Evolutionary conservation across 2,329 filamentous ascomycete genomes (phyloP), one percentile per base, ranked within the genome.

Genomic region (Periconia sp.): DNA sequence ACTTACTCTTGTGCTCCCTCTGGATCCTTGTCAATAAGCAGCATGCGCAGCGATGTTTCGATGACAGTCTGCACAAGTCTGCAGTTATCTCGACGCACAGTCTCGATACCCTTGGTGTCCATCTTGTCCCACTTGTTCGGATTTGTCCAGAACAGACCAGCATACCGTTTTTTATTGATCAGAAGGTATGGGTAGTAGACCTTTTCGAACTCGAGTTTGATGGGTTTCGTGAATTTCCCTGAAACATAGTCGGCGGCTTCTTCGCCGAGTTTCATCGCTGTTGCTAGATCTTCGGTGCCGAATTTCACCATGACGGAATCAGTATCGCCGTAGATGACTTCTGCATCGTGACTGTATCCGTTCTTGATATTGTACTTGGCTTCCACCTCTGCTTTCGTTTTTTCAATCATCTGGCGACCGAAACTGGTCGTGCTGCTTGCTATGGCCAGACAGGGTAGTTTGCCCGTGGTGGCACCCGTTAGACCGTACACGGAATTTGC

Each of bases 271-370:
- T 89, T 92, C 94, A 99, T 99, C 19, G 92, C 89, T 60, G 94
- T 90, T 6, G 85, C 82, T 17, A 99, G 81, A 59, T 97, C 92
- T 41, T 86, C 87, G 10, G 92, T 92, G 42, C 94, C 94, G 63
- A 99, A 99, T 70, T 97, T 97, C 57, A 99, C 93, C 94, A 99
- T 99, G 77, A 99, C 94, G 9, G 94, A 99, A 82, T 99, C 94
- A 1, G 94, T 99, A 75, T 99, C 94, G 78, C 94, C 94, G 64
- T 99, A 99, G 59, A 99, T 95, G 77, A 99, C 94, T 70, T 97
- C 87, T 0, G 94, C 94, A 72, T 99, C 90, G 72, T 97, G 91
- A 1, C 84, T 86, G 75, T 97, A 99, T 17, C 94, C 94, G 66
- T 99, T 97, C 47, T 90, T 90, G 52, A 97, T 92, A 46, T 85